Percentiles rank a stretch among this genome's conserved stretches.
Evolutionary conservation across 2,329 filamentous ascomycete species (phyloP).

Genomic region (Paecilomyces dactylethromorphus): DNA sequence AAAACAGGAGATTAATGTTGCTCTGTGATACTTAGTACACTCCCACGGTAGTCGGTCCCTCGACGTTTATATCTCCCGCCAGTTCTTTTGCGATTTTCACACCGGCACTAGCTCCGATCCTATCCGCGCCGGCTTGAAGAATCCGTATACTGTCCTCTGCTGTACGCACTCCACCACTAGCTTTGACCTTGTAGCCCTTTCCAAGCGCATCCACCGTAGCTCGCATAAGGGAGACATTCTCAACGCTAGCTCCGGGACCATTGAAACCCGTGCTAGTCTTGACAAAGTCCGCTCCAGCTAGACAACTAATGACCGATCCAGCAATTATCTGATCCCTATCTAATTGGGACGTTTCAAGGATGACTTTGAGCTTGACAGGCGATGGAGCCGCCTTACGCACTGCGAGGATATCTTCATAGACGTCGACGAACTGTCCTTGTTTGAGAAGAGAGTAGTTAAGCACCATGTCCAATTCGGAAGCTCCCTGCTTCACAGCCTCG

Average conservation of each 20-base stretch:
- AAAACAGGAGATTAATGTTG: background rate
- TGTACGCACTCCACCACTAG: conserved; percentile 51
- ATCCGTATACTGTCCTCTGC: conserved; percentile 46
- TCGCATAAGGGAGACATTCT: conserved; percentile 50
- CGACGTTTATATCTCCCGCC: conserved; percentile 8
- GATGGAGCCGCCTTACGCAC: conserved; percentile 43
- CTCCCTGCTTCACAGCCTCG: conserved; percentile 44
- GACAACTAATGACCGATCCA: conserved; percentile 45
- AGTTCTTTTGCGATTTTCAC: conserved; percentile 48
- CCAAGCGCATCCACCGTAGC: conserved; percentile 40
- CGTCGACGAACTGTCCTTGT: conserved; percentile 37
- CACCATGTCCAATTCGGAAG: conserved; percentile 54
- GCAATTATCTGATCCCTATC: conserved; percentile 45
- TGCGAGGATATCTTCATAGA: conserved; percentile 48
- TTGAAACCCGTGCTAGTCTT: conserved; percentile 57
- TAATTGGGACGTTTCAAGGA: conserved; percentile 53
- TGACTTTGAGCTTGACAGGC: conserved; percentile 47
- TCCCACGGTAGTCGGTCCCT: background rate
- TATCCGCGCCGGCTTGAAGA: conserved; percentile 50
- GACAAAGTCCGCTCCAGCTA: conserved; percentile 52
- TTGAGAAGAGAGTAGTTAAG: conserved; percentile 48
- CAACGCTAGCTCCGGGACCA: conserved; percentile 46
- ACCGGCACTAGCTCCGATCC: conserved; percentile 52
- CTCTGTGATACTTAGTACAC: background rate
- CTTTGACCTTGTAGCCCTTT: conserved; percentile 47